Conservation (phyloP, 2,329 filamentous ascomycete genomes). For the Trichophyton mentagrophytes region DNA sequence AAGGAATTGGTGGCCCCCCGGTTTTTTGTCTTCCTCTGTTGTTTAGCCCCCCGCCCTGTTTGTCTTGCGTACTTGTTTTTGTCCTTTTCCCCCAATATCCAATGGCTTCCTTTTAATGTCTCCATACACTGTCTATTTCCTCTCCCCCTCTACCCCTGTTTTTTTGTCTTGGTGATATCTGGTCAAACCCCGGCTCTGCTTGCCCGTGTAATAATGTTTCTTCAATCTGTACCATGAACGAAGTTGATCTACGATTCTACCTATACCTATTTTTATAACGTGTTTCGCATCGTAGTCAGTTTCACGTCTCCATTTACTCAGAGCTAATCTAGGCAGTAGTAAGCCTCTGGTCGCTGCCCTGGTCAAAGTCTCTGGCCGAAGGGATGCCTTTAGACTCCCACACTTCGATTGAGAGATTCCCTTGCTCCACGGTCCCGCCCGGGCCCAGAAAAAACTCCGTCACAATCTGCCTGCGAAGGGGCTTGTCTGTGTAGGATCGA, state of each 20-base stretch:
- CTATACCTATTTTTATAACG: not conserved
- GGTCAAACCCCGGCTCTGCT: not conserved
- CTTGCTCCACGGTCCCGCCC: not conserved
- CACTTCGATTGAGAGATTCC: not conserved
- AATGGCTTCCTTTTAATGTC: not conserved
- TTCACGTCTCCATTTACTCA: too few species aligned
- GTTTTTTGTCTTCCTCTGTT: not conserved
- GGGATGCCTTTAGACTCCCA: not conserved
- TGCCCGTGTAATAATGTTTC: not conserved
- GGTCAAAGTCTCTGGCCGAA: not conserved
- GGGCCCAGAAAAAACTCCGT: not conserved
- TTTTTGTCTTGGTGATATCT: not conserved
- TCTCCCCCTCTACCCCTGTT: not conserved
- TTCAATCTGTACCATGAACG: not conserved
- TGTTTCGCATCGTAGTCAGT: not conserved
- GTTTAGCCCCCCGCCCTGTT: not conserved
- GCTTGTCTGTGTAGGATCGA: slow-evolving; percentile 5
- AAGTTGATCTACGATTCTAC: not conserved
- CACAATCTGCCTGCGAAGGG: not conserved
- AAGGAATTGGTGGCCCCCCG: not conserved
- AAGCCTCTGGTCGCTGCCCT: not conserved
- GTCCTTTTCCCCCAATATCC: not conserved
- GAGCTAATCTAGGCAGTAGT: not conserved
- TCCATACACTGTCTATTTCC: not conserved
- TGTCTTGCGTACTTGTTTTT: not conserved